These are phyloP conservation scores for Yarrowia divulgata DNA, from an alignment of 805 yeast species.

Conservation along the genomic window DNA sequence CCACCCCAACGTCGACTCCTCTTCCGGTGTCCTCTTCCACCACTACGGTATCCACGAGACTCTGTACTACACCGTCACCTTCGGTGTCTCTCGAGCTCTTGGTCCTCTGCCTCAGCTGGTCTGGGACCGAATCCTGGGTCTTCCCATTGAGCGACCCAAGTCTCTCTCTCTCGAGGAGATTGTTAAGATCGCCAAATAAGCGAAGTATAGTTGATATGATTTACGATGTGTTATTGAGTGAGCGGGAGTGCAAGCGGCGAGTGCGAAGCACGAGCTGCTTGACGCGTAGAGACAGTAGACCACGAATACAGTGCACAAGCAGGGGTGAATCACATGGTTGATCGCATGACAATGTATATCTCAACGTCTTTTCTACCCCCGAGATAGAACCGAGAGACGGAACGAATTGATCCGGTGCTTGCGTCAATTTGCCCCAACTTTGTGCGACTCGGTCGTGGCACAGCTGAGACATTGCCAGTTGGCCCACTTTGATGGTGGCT, in stretches of 20 bases:
- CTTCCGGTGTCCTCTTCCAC: slow-evolving; percentile 84
- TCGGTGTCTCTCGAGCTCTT: slow-evolving; percentile 86
- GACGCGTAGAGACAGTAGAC: neutral
- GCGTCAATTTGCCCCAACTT: neutral
- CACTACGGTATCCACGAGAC: slow-evolving; percentile 85
- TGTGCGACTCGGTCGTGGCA: slow-evolving; percentile 8
- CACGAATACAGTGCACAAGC: too few species aligned
- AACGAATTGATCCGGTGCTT: neutral
- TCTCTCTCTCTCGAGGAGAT: slow-evolving; percentile 93
- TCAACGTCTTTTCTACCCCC: neutral
- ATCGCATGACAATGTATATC: too few species aligned
- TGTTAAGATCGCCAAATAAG: slow-evolving; percentile 66
- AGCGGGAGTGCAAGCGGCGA: too few species aligned
- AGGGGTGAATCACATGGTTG: too few species aligned
- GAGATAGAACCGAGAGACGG: neutral
- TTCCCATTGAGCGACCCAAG: slow-evolving; percentile 88
- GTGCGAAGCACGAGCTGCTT: neutral
- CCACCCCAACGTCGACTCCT: slow-evolving; percentile 91
- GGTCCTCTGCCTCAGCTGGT: slow-evolving; percentile 88
- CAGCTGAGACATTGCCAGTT: neutral
- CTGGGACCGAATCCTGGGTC: slow-evolving; percentile 82
- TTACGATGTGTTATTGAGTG: slow-evolving; percentile 11
- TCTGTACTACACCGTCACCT: slow-evolving; percentile 83
- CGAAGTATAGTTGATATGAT: slow-evolving; percentile 32
- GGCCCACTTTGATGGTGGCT: neutral